phyloP scores from a whole-genome alignment of 192 early-diverging fungal genomes.

The Entomortierella chlamydospora region DNA sequence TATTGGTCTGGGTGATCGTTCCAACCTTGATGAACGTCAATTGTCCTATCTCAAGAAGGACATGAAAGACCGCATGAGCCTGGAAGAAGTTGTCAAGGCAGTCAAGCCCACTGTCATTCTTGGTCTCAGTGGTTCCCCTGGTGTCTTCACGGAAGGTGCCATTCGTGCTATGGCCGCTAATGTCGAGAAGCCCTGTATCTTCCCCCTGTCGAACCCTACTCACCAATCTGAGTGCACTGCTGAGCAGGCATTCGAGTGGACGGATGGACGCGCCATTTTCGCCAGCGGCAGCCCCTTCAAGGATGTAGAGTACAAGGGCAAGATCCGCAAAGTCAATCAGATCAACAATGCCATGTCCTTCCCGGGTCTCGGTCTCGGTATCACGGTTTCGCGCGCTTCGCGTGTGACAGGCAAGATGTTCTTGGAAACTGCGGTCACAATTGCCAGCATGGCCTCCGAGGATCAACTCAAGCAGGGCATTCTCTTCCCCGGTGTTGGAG shows the following conservation, averaged over 20 bases:
- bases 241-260: slow-evolving; percentile 67
- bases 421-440: slow-evolving; percentile 63
- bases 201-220: slow-evolving; percentile 66
- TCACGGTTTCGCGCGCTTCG: slow-evolving; percentile 61
- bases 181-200: slow-evolving; percentile 61
- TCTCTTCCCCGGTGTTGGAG: slow-evolving; percentile 62
- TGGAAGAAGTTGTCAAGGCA: slow-evolving; percentile 61
- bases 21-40: slow-evolving; percentile 60
- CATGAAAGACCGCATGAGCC: slow-evolving; percentile 57
- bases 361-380: slow-evolving; percentile 66
- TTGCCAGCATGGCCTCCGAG: slow-evolving; percentile 63
- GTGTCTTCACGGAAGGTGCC: slow-evolving; percentile 62
- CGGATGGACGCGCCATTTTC: slow-evolving; percentile 64
- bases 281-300: slow-evolving; percentile 66
- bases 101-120: slow-evolving; percentile 65
- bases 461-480: slow-evolving; percentile 61
- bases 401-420: slow-evolving; percentile 66
- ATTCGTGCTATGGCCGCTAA: slow-evolving; percentile 66
- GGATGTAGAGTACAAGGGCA: slow-evolving; percentile 61
- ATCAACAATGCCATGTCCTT: slow-evolving; percentile 67
- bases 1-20: slow-evolving; percentile 40
- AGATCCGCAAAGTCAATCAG: slow-evolving; percentile 59
- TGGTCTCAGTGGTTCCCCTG: slow-evolving; percentile 60
- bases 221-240: slow-evolving; percentile 65
- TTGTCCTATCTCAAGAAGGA: slow-evolving; percentile 60